Percentiles rank a stretch among this genome's conserved stretches.
These are phyloP conservation scores for Thermochaetoides thermophila DNA, from an alignment of 495 filamentous ascomycete genomes.

Conservation along the genomic window DNA sequence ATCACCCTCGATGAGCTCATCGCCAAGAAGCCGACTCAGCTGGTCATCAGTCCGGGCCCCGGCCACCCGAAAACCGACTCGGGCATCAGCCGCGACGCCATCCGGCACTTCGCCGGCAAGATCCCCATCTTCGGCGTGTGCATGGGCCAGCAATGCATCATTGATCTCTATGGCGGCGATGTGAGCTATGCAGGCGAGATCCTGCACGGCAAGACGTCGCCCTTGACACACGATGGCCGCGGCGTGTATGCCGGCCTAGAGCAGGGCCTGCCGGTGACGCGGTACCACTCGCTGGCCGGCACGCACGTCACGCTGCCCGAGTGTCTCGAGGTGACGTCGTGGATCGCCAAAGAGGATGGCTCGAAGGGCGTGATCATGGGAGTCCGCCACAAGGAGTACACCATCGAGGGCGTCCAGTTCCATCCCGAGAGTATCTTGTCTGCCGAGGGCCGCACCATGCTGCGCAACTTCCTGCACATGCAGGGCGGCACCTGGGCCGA, in stretches of 20 bases:
- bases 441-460: slow-evolving; percentile 71
- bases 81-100: slow-evolving; percentile 81
- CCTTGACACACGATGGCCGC: slow-evolving; percentile 71
- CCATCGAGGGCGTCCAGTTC: slow-evolving; percentile 91
- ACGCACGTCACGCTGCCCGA: slow-evolving; percentile 79
- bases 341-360: slow-evolving; percentile 51
- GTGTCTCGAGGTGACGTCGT: slow-evolving; percentile 82
- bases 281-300: slow-evolving; percentile 93
- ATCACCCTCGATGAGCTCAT: slow-evolving; percentile 73
- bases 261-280: slow-evolving; percentile 69
- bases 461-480: slow-evolving; percentile 81
- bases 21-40: slow-evolving; percentile 69
- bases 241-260: slow-evolving; percentile 71
- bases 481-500: slow-evolving; percentile 82
- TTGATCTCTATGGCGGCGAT: slow-evolving; percentile 75
- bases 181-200: slow-evolving; percentile 94
- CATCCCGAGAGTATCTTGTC: slow-evolving; percentile 96
- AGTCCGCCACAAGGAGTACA: slow-evolving; percentile 77
- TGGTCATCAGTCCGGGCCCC: slow-evolving; percentile 89
- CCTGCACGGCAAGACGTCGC: slow-evolving; percentile 90
- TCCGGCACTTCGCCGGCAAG: slow-evolving; percentile 85
- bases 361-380: slow-evolving; percentile 86
- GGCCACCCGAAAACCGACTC: slow-evolving; percentile 84
- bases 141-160: slow-evolving; percentile 98
- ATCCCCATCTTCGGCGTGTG: slow-evolving; percentile 95